These are phyloP conservation scores for Dryadomyces quercus-mongolicae DNA, from an alignment of 2,329 filamentous ascomycete genomes.

Conservation along the genomic window DNA sequence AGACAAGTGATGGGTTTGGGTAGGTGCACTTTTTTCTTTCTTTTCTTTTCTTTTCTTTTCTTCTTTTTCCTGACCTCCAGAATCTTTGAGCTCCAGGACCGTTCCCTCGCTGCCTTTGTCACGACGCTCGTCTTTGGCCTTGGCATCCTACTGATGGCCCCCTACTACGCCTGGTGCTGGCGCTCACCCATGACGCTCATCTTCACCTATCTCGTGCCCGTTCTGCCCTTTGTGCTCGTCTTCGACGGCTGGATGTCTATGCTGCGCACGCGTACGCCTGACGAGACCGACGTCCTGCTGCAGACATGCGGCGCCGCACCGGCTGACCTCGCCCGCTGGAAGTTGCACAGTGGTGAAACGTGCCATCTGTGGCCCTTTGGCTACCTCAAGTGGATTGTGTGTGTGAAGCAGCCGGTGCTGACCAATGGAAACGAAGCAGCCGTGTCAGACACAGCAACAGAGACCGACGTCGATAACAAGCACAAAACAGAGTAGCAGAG, in stretches of 20 bases:
- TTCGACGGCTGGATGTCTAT: constrained; percentile 60
- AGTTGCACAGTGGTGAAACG: constrained; percentile 33
- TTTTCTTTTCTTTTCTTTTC: not conserved
- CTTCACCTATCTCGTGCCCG: constrained; percentile 53
- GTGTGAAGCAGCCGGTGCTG: constrained; percentile 22
- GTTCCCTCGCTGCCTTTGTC: constrained; percentile 40
- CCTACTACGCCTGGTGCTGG: constrained; percentile 40
- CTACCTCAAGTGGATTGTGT: constrained; percentile 39
- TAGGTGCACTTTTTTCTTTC: constrained; percentile 13
- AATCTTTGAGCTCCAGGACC: constrained; percentile 65
- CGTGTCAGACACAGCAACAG: not conserved
- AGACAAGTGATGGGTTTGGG: constrained; percentile 54
- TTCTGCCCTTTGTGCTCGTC: constrained; percentile 54
- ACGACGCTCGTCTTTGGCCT: constrained; percentile 39
- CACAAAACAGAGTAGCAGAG: not conserved
- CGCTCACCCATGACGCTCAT: constrained; percentile 42
- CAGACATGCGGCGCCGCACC: constrained; percentile 34
- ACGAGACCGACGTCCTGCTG: constrained; percentile 51
- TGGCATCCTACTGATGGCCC: constrained; percentile 37
- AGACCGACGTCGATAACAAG: not conserved
- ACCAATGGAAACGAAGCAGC: too few species aligned
- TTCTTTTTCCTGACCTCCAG: constrained; percentile 15
- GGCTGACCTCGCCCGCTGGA: constrained; percentile 27
- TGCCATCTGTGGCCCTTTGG: constrained; percentile 38
- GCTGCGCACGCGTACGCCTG: constrained; percentile 52